A percentile compares a stretch with the other conserved stretches of the same genome.
Conservation (phyloP, 1,284 basidiomycete genomes). For the Tremellales sp. region DNA sequence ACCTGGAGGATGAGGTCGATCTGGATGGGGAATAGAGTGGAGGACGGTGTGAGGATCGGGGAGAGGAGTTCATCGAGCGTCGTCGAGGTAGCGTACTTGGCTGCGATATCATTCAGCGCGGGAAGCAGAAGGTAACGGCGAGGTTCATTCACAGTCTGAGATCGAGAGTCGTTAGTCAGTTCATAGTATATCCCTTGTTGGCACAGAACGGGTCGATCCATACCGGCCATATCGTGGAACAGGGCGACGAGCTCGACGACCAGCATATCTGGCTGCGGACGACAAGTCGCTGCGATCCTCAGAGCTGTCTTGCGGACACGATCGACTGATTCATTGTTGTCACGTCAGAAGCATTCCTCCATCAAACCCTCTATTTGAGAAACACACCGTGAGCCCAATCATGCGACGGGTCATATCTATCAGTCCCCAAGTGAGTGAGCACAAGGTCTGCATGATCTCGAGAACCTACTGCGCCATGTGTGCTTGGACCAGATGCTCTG, state of each 20-base stretch:
- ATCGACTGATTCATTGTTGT: conserved; percentile 57
- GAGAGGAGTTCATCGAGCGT: conserved; percentile 22
- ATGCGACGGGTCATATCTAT: conserved; percentile 77
- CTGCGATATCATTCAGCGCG: too few species aligned
- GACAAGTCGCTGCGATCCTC: conserved; percentile 58
- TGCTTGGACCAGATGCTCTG: conserved; percentile 66
- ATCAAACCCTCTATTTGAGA: too few species aligned
- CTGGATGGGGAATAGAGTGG: conserved; percentile 9
- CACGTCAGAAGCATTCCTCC: too few species aligned
- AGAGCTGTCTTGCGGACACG: conserved; percentile 75
- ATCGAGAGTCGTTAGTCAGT: background rate
- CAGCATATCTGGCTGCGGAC: conserved; percentile 57
- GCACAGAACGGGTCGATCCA: conserved; percentile 45
- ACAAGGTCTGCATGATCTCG: background rate
- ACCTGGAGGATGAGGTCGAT: conserved; percentile 52
- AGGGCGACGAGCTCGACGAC: conserved; percentile 78
- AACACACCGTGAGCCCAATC: conserved; percentile 76
- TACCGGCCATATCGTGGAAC: conserved; percentile 70
- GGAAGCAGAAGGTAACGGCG: too few species aligned
- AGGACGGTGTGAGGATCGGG: conserved; percentile 10
- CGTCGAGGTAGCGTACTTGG: conserved; percentile 34
- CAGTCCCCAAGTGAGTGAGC: background rate
- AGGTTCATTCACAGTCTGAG: background rate
- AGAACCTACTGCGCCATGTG: conserved; percentile 60
- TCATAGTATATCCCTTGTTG: background rate